phyloP scores from a whole-genome alignment of 2,329 filamentous ascomycete species.

The Periconia sp. region DNA sequence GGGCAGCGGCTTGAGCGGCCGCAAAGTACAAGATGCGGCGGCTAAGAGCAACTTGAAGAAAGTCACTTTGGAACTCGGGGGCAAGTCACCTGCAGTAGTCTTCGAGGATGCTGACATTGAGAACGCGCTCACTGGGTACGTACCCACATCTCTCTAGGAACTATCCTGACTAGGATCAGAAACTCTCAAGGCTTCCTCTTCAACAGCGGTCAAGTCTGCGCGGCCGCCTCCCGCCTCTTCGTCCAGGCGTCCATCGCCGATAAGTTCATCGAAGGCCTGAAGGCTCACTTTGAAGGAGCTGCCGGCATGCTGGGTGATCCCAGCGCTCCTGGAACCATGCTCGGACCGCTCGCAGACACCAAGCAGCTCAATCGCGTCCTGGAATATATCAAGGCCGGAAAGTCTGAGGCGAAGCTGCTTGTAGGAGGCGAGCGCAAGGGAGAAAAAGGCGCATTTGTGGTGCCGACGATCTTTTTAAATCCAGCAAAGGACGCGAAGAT shows the following conservation, averaged over 20 bases:
- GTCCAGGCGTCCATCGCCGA: constrained; percentile 37
- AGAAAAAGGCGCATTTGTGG: constrained; percentile 33
- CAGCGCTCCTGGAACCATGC: constrained; percentile 21
- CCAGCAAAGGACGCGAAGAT: constrained; percentile 27
- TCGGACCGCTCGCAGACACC: constrained; percentile 38
- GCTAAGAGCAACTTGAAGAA: constrained; percentile 41
- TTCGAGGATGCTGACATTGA: constrained; percentile 58
- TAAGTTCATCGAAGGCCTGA: constrained; percentile 33
- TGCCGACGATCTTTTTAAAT: constrained; percentile 39
- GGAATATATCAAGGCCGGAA: constrained; percentile 36
- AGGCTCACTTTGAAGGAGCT: constrained; percentile 26
- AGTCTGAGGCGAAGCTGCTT: constrained; percentile 32
- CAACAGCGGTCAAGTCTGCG: constrained; percentile 34
- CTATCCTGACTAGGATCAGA: constrained; percentile 48
- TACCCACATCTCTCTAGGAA: background rate
- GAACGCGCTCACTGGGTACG: constrained; percentile 40
- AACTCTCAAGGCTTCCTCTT: constrained; percentile 34
- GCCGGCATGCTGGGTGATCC: constrained; percentile 28
- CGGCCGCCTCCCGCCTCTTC: constrained; percentile 34
- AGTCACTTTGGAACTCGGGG: constrained; percentile 56
- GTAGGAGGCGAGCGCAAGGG: constrained; percentile 34
- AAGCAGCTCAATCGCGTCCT: constrained; percentile 36
- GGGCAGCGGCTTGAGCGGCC: constrained; percentile 43
- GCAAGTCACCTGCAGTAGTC: constrained; percentile 54
- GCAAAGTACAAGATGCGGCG: constrained; percentile 42